Evolutionary conservation across 129 eudicot genomes (phyloP).

Genomic region (Saussurea involucrata): DNA sequence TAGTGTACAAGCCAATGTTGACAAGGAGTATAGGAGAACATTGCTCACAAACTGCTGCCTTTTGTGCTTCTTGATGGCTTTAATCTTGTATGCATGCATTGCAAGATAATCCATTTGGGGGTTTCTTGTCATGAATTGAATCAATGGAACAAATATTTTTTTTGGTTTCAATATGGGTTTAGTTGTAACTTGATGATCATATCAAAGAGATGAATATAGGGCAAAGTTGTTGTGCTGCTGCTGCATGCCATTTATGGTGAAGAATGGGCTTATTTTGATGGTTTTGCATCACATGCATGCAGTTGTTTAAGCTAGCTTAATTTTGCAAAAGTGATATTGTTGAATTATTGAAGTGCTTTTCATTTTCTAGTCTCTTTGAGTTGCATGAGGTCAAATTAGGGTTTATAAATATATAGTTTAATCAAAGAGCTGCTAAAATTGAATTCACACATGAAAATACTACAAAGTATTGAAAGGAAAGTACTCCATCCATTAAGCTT

Average conservation of each 20-base stretch:
- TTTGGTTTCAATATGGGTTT: not conserved
- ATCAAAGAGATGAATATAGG: not conserved
- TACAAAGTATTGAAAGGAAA: not conserved
- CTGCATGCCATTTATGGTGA: not conserved
- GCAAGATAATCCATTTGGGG: constrained; percentile 39
- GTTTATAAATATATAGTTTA: not conserved
- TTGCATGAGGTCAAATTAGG: not conserved
- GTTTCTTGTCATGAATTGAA: not conserved
- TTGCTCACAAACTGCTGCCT: constrained; percentile 44
- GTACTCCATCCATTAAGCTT: not conserved
- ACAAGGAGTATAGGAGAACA: constrained; percentile 39
- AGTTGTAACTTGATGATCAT: not conserved
- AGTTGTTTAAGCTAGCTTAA: not conserved
- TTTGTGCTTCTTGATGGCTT: constrained; percentile 48
- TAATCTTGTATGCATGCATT: constrained; percentile 45
- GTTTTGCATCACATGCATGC: constrained; percentile 1
- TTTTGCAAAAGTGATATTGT: not conserved
- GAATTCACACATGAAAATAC: not conserved
- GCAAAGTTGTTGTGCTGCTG: not conserved
- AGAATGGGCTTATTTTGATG: not conserved
- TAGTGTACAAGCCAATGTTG: constrained; percentile 39
- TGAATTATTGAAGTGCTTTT: constrained; percentile 14
- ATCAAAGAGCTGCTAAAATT: not conserved
- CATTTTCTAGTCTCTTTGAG: not conserved
- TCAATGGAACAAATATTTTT: not conserved